Base-by-base conservation (phyloP, 1,284 basidiomycete species). In the Hemileia vastatrix region DNA sequence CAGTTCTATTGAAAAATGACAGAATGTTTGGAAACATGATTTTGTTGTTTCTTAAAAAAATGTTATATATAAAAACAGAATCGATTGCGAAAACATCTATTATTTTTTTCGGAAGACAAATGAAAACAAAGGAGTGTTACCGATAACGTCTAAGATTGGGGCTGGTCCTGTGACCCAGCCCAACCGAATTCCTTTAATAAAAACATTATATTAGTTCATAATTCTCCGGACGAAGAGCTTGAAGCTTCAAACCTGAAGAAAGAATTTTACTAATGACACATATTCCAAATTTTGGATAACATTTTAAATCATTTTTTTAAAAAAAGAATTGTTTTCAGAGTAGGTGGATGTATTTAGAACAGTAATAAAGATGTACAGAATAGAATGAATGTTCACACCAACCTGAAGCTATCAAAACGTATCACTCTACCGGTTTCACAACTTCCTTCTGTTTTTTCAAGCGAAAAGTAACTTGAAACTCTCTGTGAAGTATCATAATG, bases 141-240 rank as follows among this genome's bases (percentile, higher is more conserved):
- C 52, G 27, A 96, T 87, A 1, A 84, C 84, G 57, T 84, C 79
- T 15, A 94, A 71, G 49, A 97, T 78, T 11, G 80, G 77, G 58
- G 80, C 81, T 8, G 93, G 91, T 0, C 89, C 93, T 3, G 87
- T 85, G 0, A 83, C 84, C 74, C 88, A 93, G 9, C 91, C 92
- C 66, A 91, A 55, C 6, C 78, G 72, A 64, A 79, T 72, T 9
- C 78, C 77, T 51, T 36, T 47, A 19, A 19, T 55, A 15, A 27
- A 23, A 19, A n/a, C 19, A 5, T 24, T 66, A 57, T 63, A 31
- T 4, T 4, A 44, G 6, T n/a, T 18, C 15, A 8, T 21, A 1
- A 15, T 40, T 53, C 19, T 44, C 9, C 24, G 8, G 27, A 15
- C 9, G 18, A 3, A 18, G 9, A 67, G 68, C 64, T 61, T 71